Evolutionary conservation across 2,329 filamentous ascomycete genomes (phyloP).

Genomic region (Fusarium sp.): DNA sequence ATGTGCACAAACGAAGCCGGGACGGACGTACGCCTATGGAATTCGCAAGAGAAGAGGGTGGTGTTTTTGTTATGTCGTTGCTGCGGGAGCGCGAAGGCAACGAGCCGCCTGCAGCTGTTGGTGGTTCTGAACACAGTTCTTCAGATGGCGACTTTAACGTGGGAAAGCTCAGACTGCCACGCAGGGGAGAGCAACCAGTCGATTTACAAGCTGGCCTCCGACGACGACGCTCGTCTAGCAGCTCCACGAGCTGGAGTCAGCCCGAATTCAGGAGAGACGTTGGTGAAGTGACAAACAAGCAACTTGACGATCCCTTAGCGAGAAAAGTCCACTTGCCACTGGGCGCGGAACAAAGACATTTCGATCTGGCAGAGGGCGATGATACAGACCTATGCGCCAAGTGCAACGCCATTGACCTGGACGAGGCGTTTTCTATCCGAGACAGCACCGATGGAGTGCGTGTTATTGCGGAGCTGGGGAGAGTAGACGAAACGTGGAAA

Average conservation of each 20-base stretch:
- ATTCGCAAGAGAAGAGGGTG: neutral
- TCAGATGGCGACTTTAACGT: neutral
- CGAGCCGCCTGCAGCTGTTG: neutral
- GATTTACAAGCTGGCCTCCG: neutral
- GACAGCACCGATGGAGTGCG: neutral
- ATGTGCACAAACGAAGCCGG: neutral
- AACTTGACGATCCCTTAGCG: too few relatives aligned
- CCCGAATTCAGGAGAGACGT: neutral
- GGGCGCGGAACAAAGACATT: neutral
- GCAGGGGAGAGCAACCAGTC: neutral
- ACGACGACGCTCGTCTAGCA: neutral
- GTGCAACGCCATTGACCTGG: neutral
- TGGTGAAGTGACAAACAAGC: too few relatives aligned
- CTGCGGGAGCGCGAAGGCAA: neutral
- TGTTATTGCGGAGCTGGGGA: neutral
- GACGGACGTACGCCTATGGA: neutral
- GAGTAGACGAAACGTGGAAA: neutral
- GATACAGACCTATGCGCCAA: neutral
- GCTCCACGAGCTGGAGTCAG: neutral
- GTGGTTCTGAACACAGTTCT: neutral
- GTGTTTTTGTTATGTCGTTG: neutral
- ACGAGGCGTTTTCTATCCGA: neutral
- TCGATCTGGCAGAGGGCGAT: neutral
- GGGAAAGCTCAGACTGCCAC: too few relatives aligned
- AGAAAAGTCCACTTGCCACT: neutral